Conservation (phyloP, 208 protist genomes). For the Wallacemonas sp. region DNA sequence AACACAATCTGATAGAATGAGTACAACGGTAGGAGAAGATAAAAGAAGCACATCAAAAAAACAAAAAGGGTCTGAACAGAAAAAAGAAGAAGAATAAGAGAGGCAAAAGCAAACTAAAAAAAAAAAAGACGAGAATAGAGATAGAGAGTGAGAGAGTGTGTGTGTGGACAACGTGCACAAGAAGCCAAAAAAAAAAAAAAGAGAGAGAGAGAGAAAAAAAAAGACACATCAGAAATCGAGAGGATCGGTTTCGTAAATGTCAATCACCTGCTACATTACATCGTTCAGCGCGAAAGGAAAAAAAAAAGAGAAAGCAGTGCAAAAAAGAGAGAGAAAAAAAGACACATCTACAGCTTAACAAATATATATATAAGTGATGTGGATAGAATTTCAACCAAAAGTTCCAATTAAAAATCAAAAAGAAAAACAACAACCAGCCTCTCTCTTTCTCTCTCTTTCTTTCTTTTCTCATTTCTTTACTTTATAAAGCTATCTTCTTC, state of each 20-base stretch:
- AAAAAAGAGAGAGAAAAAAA: slow-evolving; percentile 15
- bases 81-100: slow-evolving; percentile 3
- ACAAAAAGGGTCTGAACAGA: no score
- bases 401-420: no score
- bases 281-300: neutral
- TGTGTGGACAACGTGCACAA: neutral
- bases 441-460: slow-evolving; percentile 1
- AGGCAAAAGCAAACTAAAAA: neutral
- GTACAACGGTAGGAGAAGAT: neutral
- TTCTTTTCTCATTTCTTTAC: slow-evolving; percentile 8
- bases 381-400: no score
- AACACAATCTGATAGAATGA: slow-evolving; percentile 2
- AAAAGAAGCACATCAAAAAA: no score
- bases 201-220: slow-evolving; percentile 19
- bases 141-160: slow-evolving; percentile 4
- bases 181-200: slow-evolving; percentile 16
- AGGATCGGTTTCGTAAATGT: slow-evolving; percentile 11
- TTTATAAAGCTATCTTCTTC: no score
- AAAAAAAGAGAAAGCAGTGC: slow-evolving; percentile 7
- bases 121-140: slow-evolving; percentile 22
- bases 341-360: slow-evolving; percentile 5
- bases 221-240: no score
- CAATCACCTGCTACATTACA: neutral
- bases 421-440: no score
- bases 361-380: no score